These are phyloP conservation scores for Solanum paucissectum DNA, from an alignment of 257 asterid genomes.

Conservation along the genomic window DNA sequence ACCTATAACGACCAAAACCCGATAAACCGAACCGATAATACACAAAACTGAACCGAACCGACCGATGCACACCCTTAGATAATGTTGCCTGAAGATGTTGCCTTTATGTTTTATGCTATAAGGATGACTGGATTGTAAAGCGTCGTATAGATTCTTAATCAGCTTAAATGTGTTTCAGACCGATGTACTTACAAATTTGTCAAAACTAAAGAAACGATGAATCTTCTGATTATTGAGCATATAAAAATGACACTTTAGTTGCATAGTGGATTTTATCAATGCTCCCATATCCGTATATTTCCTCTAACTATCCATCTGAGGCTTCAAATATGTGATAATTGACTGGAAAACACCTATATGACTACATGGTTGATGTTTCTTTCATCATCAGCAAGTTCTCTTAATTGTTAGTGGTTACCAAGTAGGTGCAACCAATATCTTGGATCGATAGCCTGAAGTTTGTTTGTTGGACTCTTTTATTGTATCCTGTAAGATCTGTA, in stretches of 20 bases:
- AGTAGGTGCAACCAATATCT: background rate
- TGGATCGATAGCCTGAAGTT: background rate
- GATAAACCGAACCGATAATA: background rate
- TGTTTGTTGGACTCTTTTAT: background rate
- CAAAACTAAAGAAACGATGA: background rate
- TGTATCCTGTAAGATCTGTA: background rate
- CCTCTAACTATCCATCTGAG: background rate
- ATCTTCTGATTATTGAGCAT: background rate
- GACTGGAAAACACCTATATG: background rate
- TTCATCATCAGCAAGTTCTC: background rate
- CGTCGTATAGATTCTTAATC: background rate
- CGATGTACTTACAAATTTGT: background rate
- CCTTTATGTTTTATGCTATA: background rate
- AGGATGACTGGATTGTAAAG: background rate
- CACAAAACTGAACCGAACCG: background rate
- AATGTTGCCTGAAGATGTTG: background rate
- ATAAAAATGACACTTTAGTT: background rate
- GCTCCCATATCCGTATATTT: background rate
- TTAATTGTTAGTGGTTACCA: background rate
- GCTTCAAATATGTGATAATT: background rate
- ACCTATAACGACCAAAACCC: background rate
- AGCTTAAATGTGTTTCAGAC: background rate
- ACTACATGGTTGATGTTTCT: background rate
- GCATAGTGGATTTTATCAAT: background rate
- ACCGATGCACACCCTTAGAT: background rate